phyloP scores from a whole-genome alignment of 1,284 basidiomycete species.

The Ceratobasidium sp. region DNA sequence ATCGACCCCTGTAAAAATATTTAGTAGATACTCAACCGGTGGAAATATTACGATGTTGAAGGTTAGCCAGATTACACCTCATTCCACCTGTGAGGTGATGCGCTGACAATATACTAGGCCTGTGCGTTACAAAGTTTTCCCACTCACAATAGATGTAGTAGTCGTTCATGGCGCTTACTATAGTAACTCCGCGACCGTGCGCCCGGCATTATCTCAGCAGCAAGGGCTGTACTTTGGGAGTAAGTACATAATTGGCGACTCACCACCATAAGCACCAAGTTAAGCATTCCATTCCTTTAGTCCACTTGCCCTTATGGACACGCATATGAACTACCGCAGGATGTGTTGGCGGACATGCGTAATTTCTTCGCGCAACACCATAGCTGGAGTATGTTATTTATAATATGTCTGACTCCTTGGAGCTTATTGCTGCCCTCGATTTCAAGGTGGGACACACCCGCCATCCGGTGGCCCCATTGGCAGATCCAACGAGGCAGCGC shows the following conservation, averaged over 20 bases:
- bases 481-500: too few species aligned
- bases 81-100: background rate
- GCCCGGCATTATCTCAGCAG: conserved; percentile 57
- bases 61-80: background rate
- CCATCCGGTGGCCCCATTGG: too few species aligned
- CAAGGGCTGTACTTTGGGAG: conserved; percentile 48
- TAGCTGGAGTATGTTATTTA: conserved; percentile 53
- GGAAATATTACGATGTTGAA: background rate
- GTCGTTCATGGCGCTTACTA: background rate
- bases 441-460: too few species aligned
- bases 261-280: background rate
- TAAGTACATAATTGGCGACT: conserved; percentile 7
- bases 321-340: conserved; percentile 54
- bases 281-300: conserved; percentile 45
- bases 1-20: background rate
- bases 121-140: background rate
- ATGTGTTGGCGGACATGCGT: conserved; percentile 55
- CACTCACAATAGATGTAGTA: background rate
- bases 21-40: background rate
- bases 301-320: conserved; percentile 58
- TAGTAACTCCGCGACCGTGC: conserved; percentile 58
- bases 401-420: too few species aligned
- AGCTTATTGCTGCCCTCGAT: too few species aligned
- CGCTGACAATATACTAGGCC: background rate
- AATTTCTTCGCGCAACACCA: conserved; percentile 57